phyloP scores from a whole-genome alignment of 1,139 yeast species.

The Yamadazyma triangularis region DNA sequence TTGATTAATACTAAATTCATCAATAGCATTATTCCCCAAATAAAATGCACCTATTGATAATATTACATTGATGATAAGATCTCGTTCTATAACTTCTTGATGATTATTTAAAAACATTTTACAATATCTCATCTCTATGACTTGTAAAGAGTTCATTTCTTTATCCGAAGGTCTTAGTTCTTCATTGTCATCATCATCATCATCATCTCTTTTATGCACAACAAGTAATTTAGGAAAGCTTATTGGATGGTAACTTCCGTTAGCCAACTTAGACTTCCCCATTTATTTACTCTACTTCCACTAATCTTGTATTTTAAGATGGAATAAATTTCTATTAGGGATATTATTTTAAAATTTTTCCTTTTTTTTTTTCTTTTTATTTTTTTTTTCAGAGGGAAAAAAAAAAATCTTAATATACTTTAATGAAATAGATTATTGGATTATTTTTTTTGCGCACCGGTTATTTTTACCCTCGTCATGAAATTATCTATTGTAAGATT shows the following conservation, averaged over 20 bases:
- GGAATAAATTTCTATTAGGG: no score
- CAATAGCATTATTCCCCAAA: constrained; percentile 18
- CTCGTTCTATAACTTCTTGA: constrained; percentile 8
- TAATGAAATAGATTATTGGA: no score
- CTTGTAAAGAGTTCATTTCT: constrained; percentile 3
- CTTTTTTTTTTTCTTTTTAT: no score
- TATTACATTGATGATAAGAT: constrained; percentile 12
- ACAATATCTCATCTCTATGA: constrained; percentile 7
- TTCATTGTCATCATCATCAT: neutral
- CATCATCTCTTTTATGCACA: neutral
- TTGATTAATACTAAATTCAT: constrained; percentile 12
- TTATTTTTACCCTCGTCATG: no score
- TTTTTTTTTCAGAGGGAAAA: no score
- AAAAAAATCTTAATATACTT: no score
- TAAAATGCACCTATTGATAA: constrained; percentile 18
- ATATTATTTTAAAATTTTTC: no score
- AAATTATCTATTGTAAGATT: no score
- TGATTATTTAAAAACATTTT: constrained; percentile 5
- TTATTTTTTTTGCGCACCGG: no score
- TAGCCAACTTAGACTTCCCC: neutral
- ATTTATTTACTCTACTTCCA: no score
- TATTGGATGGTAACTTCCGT: neutral
- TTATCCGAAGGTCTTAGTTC: no score
- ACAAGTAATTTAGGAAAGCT: neutral
- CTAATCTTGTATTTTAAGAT: no score